These are phyloP conservation scores for Arxiozyma telluris DNA, from an alignment of 1,139 yeast species.

Conservation along the genomic window DNA sequence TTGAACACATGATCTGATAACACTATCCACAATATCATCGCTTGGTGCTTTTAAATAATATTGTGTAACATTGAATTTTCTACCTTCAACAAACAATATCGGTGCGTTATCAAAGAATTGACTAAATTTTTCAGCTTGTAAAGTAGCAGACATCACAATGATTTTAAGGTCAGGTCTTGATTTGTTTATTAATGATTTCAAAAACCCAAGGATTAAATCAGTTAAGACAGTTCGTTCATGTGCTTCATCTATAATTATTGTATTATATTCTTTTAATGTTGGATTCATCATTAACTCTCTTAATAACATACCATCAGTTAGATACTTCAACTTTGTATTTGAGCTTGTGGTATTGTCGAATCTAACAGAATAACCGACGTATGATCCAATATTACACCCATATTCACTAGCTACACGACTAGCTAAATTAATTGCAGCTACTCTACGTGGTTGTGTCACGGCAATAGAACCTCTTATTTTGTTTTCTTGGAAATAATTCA, in stretches of 20 bases:
- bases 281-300: constrained; percentile 82
- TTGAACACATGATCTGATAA: constrained; percentile 67
- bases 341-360: constrained; percentile 51
- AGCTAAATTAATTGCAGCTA: constrained; percentile 93
- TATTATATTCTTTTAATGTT: constrained; percentile 52
- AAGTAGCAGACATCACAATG: constrained; percentile 83
- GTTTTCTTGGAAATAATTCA: constrained; percentile 31
- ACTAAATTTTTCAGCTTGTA: constrained; percentile 86
- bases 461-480: constrained; percentile 51
- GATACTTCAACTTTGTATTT: constrained; percentile 64
- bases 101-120: constrained; percentile 71
- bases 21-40: constrained; percentile 78
- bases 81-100: constrained; percentile 78
- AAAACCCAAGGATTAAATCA: constrained; percentile 80
- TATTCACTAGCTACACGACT: constrained; percentile 85
- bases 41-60: constrained; percentile 50
- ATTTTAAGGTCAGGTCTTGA: constrained; percentile 44
- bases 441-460: constrained; percentile 95
- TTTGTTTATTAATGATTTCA: constrained; percentile 54
- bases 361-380: constrained; percentile 92
- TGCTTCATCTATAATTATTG: constrained; percentile 90
- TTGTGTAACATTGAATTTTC: constrained; percentile 75
- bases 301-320: constrained; percentile 95
- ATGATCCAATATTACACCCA: constrained; percentile 66
- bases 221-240: constrained; percentile 93